Evolutionary conservation across 495 filamentous ascomycete species (phyloP).

Genomic region (Daldinia concentrica): DNA sequence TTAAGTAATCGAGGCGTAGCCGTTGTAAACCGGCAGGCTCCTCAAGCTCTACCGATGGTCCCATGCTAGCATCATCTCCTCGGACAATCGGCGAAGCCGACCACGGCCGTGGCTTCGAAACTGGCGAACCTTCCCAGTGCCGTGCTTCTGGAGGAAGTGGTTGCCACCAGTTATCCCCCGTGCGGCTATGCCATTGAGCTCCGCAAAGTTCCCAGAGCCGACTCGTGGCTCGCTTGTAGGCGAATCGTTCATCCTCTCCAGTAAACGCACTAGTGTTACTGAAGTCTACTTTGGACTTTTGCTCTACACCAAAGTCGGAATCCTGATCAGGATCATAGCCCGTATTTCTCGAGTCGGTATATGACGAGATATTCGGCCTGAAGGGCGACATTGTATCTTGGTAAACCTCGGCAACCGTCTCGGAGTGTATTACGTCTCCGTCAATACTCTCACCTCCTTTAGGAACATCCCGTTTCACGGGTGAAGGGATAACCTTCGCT

Average conservation of each 20-base stretch:
- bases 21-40: conserved; percentile 54
- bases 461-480: neutral
- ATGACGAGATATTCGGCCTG: conserved; percentile 73
- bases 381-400: conserved; percentile 75
- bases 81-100: neutral
- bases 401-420: conserved; percentile 75
- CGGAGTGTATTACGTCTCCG: conserved; percentile 67
- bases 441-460: conserved; percentile 41
- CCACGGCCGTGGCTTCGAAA: conserved; percentile 35
- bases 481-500: conserved; percentile 17
- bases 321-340: conserved; percentile 60
- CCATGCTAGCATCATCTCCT: conserved; percentile 50
- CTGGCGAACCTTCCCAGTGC: conserved; percentile 62
- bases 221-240: conserved; percentile 72
- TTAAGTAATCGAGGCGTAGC: conserved; percentile 45
- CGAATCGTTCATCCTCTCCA: conserved; percentile 77
- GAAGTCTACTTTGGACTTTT: conserved; percentile 59
- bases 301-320: conserved; percentile 52
- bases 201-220: conserved; percentile 77
- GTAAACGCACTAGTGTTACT: conserved; percentile 66
- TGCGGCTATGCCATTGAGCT: conserved; percentile 67
- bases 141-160: conserved; percentile 66
- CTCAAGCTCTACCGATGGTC: conserved; percentile 51
- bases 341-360: conserved; percentile 52
- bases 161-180: conserved; percentile 66